A percentile compares a stretch with the other conserved stretches of the same genome.
phyloP scores from a whole-genome alignment of 441 rosid genomes.

The Eutrema salsugineum region DNA sequence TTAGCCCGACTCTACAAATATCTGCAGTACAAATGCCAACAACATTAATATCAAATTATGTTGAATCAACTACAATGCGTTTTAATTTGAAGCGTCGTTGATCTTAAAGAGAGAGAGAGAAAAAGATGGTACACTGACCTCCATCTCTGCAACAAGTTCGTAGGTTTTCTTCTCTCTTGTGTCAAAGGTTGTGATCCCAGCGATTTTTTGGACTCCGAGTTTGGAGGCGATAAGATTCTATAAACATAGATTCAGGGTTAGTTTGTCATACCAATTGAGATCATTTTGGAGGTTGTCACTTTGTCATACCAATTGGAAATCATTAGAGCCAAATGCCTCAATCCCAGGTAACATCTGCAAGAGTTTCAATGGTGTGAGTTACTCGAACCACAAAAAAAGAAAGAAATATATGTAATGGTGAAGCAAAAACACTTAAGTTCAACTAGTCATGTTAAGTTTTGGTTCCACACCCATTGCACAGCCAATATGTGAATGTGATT shows the following conservation, averaged over 20 bases:
- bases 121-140: constrained; percentile 46
- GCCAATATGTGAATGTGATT: neutral
- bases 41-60: neutral
- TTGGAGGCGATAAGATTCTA: constrained; percentile 86
- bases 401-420: neutral
- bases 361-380: constrained; percentile 14
- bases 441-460: neutral
- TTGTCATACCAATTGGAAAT: constrained; percentile 66
- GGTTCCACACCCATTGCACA: neutral
- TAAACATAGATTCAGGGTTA: constrained; percentile 24
- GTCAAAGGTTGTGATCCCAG: constrained; percentile 76
- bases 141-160: constrained; percentile 76
- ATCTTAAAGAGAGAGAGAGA: neutral
- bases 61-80: neutral
- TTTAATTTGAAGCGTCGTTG: neutral
- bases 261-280: constrained; percentile 47
- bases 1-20: constrained; percentile 25
- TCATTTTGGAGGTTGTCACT: neutral
- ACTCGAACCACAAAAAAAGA: neutral
- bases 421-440: constrained; percentile 2
- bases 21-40: constrained; percentile 21
- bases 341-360: constrained; percentile 67
- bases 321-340: constrained; percentile 67
- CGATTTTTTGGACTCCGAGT: constrained; percentile 84
- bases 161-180: constrained; percentile 62